Percentiles rank a stretch among this genome's conserved stretches.
Conservation (phyloP, 805 yeast species). For the Cyberlindnera sargentensis region DNA sequence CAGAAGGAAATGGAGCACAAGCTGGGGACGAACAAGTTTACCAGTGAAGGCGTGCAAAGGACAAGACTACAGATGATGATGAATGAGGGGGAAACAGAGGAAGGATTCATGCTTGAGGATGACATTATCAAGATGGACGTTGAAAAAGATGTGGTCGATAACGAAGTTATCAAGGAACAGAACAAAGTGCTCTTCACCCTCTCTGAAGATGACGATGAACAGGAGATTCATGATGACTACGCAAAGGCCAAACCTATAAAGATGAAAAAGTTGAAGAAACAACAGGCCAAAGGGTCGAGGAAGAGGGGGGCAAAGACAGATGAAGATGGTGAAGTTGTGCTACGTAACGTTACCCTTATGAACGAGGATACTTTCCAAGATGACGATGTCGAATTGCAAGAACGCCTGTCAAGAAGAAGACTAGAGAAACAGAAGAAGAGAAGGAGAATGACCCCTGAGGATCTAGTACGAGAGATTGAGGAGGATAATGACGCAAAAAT, state of each 20-base stretch:
- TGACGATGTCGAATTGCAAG: constrained; percentile 17
- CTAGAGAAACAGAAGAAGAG: constrained; percentile 9
- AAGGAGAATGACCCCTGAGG: constrained; percentile 14
- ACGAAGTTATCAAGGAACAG: neutral
- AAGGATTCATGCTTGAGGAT: constrained; percentile 14
- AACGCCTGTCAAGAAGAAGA: constrained; percentile 22
- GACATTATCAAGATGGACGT: neutral
- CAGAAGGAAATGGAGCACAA: constrained; percentile 12
- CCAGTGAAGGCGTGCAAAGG: constrained; percentile 10
- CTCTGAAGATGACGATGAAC: constrained; percentile 9
- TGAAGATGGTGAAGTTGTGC: constrained; percentile 18
- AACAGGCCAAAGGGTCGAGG: constrained; percentile 4
- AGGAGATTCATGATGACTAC: constrained; percentile 14
- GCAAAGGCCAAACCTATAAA: constrained; percentile 23
- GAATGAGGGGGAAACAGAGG: constrained; percentile 8
- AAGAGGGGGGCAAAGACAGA: constrained; percentile 6
- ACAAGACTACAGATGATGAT: constrained; percentile 12
- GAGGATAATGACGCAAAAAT: constrained; percentile 11
- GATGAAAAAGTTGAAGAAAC: constrained; percentile 24
- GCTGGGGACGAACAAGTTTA: constrained; percentile 7
- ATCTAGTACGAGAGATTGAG: constrained; percentile 18
- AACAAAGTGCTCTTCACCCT: constrained; percentile 10
- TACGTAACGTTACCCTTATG: constrained; percentile 23
- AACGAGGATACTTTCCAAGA: constrained; percentile 20
- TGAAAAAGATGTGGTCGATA: neutral